Evolutionary conservation across 2,329 filamentous ascomycete species (phyloP).

Genomic region (Zalaria sp.): DNA sequence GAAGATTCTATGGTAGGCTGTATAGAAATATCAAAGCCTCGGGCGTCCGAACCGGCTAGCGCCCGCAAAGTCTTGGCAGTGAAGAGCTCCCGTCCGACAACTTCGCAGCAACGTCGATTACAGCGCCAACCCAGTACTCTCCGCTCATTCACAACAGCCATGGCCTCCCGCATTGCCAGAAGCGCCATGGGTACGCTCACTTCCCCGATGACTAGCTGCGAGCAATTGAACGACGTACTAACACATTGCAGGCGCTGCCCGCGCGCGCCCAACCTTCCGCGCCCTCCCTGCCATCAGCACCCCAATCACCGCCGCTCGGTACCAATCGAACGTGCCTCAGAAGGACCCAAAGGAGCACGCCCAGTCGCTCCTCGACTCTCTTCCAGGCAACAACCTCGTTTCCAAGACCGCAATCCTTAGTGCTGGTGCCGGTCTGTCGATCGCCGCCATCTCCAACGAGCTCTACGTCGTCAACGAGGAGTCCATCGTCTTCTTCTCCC

Average conservation of each 20-base stretch:
- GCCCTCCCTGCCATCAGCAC: constrained; percentile 60
- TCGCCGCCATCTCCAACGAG: constrained; percentile 97
- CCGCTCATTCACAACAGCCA: constrained; percentile 48
- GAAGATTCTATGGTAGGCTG: background rate
- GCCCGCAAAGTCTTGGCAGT: background rate
- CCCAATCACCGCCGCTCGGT: constrained; percentile 51
- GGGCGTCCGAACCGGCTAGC: background rate
- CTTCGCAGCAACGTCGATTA: background rate
- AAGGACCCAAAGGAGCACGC: constrained; percentile 95
- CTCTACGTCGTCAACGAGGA: constrained; percentile 99
- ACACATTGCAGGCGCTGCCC: constrained; percentile 59
- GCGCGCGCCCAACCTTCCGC: constrained; percentile 66
- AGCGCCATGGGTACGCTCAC: constrained; percentile 73
- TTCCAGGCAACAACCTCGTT: constrained; percentile 82
- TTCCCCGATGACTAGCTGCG: background rate
- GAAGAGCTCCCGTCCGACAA: background rate
- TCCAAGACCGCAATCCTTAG: constrained; percentile 97
- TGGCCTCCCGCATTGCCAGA: constrained; percentile 96
- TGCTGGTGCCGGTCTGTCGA: constrained; percentile 73
- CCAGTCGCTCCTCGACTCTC: constrained; percentile 81
- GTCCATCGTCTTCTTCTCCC: constrained; percentile 82
- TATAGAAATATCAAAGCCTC: background rate
- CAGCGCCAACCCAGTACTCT: background rate
- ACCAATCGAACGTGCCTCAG: constrained; percentile 52
- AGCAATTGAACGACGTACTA: constrained; percentile 9